Evolutionary conservation across 1,284 basidiomycete genomes (phyloP).

Genomic region (Rhodofomes roseus): DNA sequence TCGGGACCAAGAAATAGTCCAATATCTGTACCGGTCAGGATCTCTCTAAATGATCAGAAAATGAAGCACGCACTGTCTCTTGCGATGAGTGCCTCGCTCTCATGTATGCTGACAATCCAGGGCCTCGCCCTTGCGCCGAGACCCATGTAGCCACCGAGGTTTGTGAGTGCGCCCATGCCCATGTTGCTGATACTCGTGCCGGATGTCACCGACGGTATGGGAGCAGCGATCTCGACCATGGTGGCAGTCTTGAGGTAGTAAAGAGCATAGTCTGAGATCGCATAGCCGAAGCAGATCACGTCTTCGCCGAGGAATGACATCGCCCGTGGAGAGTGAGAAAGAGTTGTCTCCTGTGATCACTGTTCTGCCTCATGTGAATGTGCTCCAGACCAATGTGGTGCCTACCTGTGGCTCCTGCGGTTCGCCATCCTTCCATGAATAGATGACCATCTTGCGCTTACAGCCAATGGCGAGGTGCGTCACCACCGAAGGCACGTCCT

Average conservation of each 20-base stretch:
- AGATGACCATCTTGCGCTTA: conserved; percentile 80
- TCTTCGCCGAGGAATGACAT: conserved; percentile 67
- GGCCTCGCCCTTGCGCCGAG: conserved; percentile 74
- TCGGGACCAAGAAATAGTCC: conserved; percentile 73
- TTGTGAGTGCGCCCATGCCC: conserved; percentile 70
- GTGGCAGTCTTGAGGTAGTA: conserved; percentile 63
- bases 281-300: conserved; percentile 73
- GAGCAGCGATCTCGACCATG: conserved; percentile 53
- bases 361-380: not conserved
- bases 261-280: conserved; percentile 71
- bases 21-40: conserved; percentile 44
- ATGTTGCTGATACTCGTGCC: conserved; percentile 40
- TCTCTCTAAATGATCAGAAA: not conserved
- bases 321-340: conserved; percentile 84
- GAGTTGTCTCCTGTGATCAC: conserved; percentile 60
- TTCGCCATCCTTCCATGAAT: conserved; percentile 85
- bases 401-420: conserved; percentile 69
- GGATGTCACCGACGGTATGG: conserved; percentile 40
- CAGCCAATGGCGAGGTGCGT: conserved; percentile 85
- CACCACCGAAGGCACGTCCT: conserved; percentile 56
- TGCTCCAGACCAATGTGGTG: not conserved
- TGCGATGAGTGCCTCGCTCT: conserved; percentile 70
- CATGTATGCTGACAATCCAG: conserved; percentile 54
- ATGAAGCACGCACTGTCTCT: conserved; percentile 69
- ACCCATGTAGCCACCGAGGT: conserved; percentile 87